Percentiles rank a stretch among this genome's conserved stretches.
Conservation (phyloP, 768 basidiomycete genomes). For the Inosperma sp. region DNA sequence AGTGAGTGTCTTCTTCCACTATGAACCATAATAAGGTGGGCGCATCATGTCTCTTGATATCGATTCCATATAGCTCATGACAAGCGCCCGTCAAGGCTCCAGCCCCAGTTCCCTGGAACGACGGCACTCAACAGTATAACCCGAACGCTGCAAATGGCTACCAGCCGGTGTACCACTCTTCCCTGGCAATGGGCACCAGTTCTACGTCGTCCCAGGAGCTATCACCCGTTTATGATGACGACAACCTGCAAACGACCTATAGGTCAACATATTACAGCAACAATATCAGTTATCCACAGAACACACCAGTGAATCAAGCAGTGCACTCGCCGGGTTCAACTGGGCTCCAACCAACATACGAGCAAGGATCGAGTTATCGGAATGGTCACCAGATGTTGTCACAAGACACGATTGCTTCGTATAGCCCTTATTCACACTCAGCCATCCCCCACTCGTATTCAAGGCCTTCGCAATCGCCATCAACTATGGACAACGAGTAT, state of each 20-base stretch:
- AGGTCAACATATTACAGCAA: slow-evolving; percentile 22
- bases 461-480: slow-evolving; percentile 34
- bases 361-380: slow-evolving; percentile 19
- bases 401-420: slow-evolving; percentile 32
- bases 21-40: slow-evolving; percentile 27
- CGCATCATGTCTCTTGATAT: slow-evolving; percentile 5
- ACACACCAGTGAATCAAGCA: slow-evolving; percentile 22
- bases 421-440: slow-evolving; percentile 31
- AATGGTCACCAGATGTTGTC: slow-evolving; percentile 24
- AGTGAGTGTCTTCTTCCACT: not conserved
- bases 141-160: slow-evolving; percentile 22
- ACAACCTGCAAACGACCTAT: slow-evolving; percentile 18
- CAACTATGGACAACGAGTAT: slow-evolving; percentile 25
- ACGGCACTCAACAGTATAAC: slow-evolving; percentile 35
- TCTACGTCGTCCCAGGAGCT: slow-evolving; percentile 20
- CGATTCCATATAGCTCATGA: slow-evolving; percentile 1
- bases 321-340: slow-evolving; percentile 24
- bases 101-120: slow-evolving; percentile 32
- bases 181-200: slow-evolving; percentile 16
- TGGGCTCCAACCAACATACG: slow-evolving; percentile 17
- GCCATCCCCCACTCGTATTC: slow-evolving; percentile 35
- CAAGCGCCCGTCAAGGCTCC: slow-evolving; percentile 26
- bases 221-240: slow-evolving; percentile 17
- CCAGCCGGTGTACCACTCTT: slow-evolving; percentile 23
- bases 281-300: slow-evolving; percentile 19